Evolutionary conservation across 1,139 yeast genomes (phyloP).

Genomic region (Geotrichum histeridarum): DNA sequence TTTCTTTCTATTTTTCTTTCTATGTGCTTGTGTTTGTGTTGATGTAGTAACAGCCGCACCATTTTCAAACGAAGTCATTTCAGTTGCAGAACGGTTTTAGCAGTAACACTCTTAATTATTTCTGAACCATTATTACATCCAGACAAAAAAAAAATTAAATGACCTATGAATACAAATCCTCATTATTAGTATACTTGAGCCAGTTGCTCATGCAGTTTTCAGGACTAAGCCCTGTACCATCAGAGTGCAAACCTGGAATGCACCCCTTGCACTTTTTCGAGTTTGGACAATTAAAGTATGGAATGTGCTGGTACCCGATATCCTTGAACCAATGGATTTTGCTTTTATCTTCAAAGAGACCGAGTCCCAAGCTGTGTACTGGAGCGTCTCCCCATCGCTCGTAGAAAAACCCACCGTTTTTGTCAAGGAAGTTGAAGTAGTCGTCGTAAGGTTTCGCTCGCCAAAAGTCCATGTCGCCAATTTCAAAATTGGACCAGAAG

Average conservation of each 20-base stretch:
- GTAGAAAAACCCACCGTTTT: conserved; percentile 73
- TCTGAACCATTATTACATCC: neutral
- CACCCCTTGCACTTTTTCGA: conserved; percentile 43
- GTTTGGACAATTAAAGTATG: conserved; percentile 69
- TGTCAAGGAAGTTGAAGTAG: conserved; percentile 62
- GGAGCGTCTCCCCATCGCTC: conserved; percentile 96
- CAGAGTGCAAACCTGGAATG: conserved; percentile 45
- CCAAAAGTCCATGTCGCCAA: conserved; percentile 76
- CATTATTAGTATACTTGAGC: conserved; percentile 42
- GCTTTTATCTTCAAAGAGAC: conserved; percentile 63
- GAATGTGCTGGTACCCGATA: conserved; percentile 70
- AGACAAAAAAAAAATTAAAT: neutral
- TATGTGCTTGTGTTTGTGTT: too few species aligned
- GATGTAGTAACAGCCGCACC: too few species aligned
- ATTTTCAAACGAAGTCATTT: too few species aligned
- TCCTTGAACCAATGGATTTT: conserved; percentile 85
- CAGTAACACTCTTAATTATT: neutral
- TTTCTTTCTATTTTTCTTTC: neutral
- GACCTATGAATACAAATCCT: conserved; percentile 9
- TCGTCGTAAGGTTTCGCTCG: conserved; percentile 58
- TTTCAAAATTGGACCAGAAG: conserved; percentile 82
- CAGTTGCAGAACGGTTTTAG: too few species aligned
- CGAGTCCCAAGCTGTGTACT: conserved; percentile 71
- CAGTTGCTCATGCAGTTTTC: conserved; percentile 75
- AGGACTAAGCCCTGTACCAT: conserved; percentile 43